phyloP scores from a whole-genome alignment of 176 grass and related monocot species.

The Guadua angustifolia region DNA sequence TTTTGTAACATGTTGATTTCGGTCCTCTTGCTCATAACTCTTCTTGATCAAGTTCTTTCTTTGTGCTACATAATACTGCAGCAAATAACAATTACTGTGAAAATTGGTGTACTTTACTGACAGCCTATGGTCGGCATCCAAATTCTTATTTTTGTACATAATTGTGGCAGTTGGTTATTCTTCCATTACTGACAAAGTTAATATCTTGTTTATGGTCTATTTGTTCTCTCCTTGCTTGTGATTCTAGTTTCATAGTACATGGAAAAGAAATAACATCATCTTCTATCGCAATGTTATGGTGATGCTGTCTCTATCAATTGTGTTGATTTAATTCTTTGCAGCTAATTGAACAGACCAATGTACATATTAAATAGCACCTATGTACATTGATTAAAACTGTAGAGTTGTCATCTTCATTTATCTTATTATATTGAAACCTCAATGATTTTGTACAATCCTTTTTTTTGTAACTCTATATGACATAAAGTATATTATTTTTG shows the following conservation, averaged over 20 bases:
- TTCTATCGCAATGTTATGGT: conserved; percentile 25
- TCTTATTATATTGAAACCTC: conserved; percentile 30
- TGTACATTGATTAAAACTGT: conserved; percentile 34
- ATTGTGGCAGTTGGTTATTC: not conserved
- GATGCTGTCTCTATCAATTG: conserved; percentile 19
- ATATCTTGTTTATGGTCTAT: conserved; percentile 13
- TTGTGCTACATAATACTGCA: conserved; percentile 27
- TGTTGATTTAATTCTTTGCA: conserved; percentile 52
- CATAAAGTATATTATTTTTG: conserved; percentile 14
- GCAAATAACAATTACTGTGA: conserved; percentile 27
- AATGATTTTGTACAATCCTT: conserved; percentile 37
- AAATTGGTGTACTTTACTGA: not conserved
- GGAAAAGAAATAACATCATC: conserved; percentile 16
- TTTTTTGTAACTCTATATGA: conserved; percentile 4
- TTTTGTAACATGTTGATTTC: not conserved
- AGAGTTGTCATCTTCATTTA: conserved; percentile 45
- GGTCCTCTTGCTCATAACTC: not conserved
- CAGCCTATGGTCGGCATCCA: not conserved
- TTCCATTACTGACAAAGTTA: conserved; percentile 12
- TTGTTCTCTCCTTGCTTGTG: conserved; percentile 29
- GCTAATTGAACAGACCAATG: conserved; percentile 70
- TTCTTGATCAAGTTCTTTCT: conserved; percentile 3
- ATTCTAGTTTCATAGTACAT: conserved; percentile 10
- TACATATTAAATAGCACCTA: conserved; percentile 36
- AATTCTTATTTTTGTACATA: conserved; percentile 19